Conservation (phyloP, 2,329 filamentous ascomycete genomes). For the Beauveria asiatica region DNA sequence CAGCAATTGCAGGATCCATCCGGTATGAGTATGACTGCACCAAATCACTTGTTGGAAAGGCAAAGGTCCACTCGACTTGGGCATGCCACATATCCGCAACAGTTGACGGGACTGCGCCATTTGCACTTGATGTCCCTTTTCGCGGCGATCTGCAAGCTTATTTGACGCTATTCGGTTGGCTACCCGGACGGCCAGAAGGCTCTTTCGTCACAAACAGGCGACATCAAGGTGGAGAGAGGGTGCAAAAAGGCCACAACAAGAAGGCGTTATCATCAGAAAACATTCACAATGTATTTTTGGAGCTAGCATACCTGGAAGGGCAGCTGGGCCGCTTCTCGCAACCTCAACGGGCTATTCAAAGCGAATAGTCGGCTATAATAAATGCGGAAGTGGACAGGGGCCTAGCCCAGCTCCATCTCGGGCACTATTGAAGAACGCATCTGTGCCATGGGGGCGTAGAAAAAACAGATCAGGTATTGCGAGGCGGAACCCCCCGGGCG, state of each 20-base stretch:
- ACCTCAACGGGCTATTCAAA: background rate
- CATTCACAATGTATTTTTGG: background rate
- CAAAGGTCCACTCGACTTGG: background rate
- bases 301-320: background rate
- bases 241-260: background rate
- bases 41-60: background rate
- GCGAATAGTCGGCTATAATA: background rate
- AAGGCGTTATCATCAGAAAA: background rate
- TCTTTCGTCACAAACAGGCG: background rate
- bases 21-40: background rate
- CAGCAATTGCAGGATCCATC: background rate
- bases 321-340: background rate
- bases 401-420: background rate
- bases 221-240: background rate
- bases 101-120: background rate
- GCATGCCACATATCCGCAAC: background rate
- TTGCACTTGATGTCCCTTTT: background rate
- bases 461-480: background rate
- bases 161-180: background rate
- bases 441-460: conserved; percentile 3
- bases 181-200: background rate
- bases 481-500: background rate
- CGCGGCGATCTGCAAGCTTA: conserved; percentile 1
- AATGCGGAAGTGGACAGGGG: background rate
- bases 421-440: background rate